phyloP scores from a whole-genome alignment of 2,329 filamentous ascomycete genomes.

The Fusarium kyushuense region DNA sequence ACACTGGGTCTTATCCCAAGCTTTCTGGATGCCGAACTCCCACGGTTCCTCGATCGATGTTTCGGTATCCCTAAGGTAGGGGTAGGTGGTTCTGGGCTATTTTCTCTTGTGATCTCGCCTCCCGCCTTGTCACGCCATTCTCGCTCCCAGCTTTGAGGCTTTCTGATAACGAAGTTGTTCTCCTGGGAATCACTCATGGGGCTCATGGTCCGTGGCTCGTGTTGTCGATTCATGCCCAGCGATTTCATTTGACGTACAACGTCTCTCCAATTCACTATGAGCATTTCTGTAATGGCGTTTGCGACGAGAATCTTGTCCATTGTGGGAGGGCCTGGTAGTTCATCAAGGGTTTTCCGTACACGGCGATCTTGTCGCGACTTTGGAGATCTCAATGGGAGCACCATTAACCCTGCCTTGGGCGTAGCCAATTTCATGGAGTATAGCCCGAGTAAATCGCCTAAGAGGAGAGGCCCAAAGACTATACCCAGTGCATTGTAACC shows the following conservation, averaged over 20 bases:
- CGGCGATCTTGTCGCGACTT: conserved; percentile 51
- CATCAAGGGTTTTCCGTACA: conserved; percentile 32
- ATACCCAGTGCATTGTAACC: conserved; percentile 72
- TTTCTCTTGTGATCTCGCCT: conserved; percentile 24
- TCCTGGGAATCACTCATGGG: conserved; percentile 44
- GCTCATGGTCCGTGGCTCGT: conserved; percentile 34
- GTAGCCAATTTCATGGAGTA: conserved; percentile 62
- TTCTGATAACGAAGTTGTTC: conserved; percentile 56
- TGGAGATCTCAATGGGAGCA: conserved; percentile 59
- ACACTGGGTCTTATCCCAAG: conserved; percentile 43
- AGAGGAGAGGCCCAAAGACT: conserved; percentile 72
- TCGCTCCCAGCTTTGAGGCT: conserved; percentile 52
- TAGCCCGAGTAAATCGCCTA: conserved; percentile 67
- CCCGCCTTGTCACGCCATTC: conserved; percentile 37
- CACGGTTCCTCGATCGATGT: conserved; percentile 40
- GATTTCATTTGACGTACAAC: conserved; percentile 70
- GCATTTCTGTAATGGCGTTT: conserved; percentile 72
- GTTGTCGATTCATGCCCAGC: conserved; percentile 52
- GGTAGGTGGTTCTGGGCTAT: conserved; percentile 55
- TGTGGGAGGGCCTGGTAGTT: conserved; percentile 43
- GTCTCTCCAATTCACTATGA: conserved; percentile 74
- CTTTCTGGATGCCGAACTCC: conserved; percentile 41
- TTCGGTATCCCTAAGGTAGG: conserved; percentile 47
- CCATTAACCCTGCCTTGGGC: conserved; percentile 56
- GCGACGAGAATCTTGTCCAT: conserved; percentile 70